phyloP scores from a whole-genome alignment of 768 basidiomycete species.

The Trametes maxima region DNA sequence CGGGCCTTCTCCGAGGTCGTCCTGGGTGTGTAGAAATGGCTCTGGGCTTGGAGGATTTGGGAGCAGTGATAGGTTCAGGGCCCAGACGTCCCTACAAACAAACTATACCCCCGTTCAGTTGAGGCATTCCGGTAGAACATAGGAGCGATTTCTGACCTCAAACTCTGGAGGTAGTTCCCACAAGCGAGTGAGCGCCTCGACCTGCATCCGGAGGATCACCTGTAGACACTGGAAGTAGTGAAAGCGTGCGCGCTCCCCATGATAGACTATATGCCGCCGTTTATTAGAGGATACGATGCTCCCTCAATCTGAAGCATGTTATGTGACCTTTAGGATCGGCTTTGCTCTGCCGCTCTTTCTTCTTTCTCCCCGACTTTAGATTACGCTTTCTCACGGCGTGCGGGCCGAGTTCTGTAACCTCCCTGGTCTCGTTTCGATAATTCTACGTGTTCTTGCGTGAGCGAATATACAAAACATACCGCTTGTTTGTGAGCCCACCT shows the following conservation, averaged over 20 bases:
- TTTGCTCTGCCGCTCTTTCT: constrained; percentile 50
- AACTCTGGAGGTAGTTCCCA: constrained; percentile 83
- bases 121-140: too few species aligned
- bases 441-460: constrained; percentile 46
- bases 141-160: constrained; percentile 53
- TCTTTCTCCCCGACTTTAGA: constrained; percentile 58
- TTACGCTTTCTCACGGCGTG: constrained; percentile 68
- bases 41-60: constrained; percentile 63
- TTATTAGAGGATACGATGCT: not conserved
- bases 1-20: constrained; percentile 15
- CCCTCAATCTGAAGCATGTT: not conserved
- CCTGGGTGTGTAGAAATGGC: constrained; percentile 52
- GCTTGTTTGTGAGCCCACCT: constrained; percentile 49
- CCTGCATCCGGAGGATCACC: constrained; percentile 76
- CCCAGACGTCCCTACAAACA: constrained; percentile 82
- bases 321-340: constrained; percentile 64
- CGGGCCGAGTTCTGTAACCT: constrained; percentile 62
- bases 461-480: not conserved
- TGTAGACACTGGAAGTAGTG: constrained; percentile 87
- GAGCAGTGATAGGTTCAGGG: constrained; percentile 65
- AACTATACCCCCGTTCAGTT: too few species aligned
- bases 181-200: constrained; percentile 54
- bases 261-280: constrained; percentile 60
- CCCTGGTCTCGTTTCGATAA: constrained; percentile 79
- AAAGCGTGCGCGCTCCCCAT: constrained; percentile 75